Evolutionary conservation across 345 rosid species (phyloP).

Genomic region (Acer saccharum): DNA sequence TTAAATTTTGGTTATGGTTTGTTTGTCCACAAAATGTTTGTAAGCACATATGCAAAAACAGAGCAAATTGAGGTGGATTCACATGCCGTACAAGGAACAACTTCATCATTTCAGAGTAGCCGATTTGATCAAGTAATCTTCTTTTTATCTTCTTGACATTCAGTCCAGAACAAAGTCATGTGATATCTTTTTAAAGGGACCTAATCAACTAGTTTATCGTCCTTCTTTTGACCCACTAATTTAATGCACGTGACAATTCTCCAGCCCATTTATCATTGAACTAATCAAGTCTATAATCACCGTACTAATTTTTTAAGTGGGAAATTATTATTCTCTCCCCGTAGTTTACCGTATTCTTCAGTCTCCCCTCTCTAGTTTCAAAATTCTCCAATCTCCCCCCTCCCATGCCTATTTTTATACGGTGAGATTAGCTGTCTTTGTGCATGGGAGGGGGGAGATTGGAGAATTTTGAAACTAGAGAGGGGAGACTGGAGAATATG

Average conservation of each 20-base stretch:
- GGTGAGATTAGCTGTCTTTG: too few species aligned
- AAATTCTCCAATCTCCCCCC: too few species aligned
- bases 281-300: background rate
- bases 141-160: too few species aligned
- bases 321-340: too few species aligned
- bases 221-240: background rate
- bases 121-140: slow-evolving; percentile 10
- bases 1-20: background rate
- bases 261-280: too few species aligned
- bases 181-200: background rate
- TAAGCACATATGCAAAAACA: background rate
- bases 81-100: background rate
- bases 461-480: too few species aligned
- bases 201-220: background rate
- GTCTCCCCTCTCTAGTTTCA: too few species aligned
- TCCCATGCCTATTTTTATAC: too few species aligned
- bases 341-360: too few species aligned
- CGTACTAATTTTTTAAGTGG: background rate
- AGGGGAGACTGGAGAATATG: too few species aligned
- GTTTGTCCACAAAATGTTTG: background rate
- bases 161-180: background rate
- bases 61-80: slow-evolving; percentile 10
- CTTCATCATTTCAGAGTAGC: background rate
- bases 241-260: background rate
- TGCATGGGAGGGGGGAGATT: too few species aligned